Percentiles rank a stretch among this genome's conserved stretches.
These are phyloP conservation scores for Hypoxylon sp. DNA, from an alignment of 2,329 filamentous ascomycete genomes.

Conservation along the genomic window DNA sequence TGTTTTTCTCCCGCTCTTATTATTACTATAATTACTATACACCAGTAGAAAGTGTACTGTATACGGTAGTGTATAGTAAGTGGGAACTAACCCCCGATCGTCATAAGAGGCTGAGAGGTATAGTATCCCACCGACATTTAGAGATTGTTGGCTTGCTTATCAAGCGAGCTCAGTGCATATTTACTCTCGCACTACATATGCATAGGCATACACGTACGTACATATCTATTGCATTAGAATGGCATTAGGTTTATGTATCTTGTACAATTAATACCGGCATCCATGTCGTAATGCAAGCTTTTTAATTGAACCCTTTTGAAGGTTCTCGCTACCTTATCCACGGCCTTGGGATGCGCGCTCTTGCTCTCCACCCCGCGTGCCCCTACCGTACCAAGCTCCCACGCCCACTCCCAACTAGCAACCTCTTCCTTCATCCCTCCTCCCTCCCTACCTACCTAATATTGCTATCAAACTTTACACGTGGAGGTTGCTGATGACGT, in stretches of 20 bases:
- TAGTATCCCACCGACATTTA: slow-evolving; percentile 34
- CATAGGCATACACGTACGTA: not conserved
- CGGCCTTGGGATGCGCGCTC: slow-evolving; percentile 35
- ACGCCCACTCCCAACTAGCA: not conserved
- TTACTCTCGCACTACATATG: slow-evolving; percentile 9
- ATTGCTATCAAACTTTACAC: slow-evolving; percentile 2
- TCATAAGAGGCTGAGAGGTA: slow-evolving; percentile 38
- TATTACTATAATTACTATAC: slow-evolving; percentile 1
- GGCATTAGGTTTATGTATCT: slow-evolving; percentile 24
- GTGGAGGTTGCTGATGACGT: slow-evolving; percentile 21
- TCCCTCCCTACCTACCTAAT: not conserved
- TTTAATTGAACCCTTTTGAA: slow-evolving; percentile 14
- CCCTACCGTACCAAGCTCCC: not conserved
- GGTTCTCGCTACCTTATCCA: slow-evolving; percentile 40
- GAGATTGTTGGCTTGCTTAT: slow-evolving; percentile 5
- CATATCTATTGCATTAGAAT: slow-evolving; percentile 14
- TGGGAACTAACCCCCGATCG: slow-evolving; percentile 21
- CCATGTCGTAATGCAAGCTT: slow-evolving; percentile 25
- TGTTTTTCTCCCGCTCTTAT: slow-evolving; percentile 1
- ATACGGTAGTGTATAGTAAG: slow-evolving; percentile 11
- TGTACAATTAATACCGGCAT: slow-evolving; percentile 36
- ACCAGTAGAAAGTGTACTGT: not conserved
- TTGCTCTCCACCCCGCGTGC: slow-evolving; percentile 14
- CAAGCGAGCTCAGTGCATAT: slow-evolving; percentile 12
- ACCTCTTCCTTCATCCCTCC: not conserved